Conservation (phyloP, 257 asterid species). For the Paulownia fortunei region DNA sequence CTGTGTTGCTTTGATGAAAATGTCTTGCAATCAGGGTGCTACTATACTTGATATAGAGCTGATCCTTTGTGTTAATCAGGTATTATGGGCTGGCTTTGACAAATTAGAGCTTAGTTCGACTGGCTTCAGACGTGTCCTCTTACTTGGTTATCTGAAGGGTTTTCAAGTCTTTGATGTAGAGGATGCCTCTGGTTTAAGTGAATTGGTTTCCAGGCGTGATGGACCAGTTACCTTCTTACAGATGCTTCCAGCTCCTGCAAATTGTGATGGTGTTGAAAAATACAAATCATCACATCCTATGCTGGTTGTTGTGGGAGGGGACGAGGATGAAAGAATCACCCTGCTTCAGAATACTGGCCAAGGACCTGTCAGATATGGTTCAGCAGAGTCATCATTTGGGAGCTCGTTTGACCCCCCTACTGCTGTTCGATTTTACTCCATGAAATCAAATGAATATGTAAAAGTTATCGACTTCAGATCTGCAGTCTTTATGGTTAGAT, state of each 20-base stretch:
- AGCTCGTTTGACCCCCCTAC: too few species aligned
- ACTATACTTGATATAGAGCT: conserved; percentile 12
- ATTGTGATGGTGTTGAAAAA: conserved; percentile 34
- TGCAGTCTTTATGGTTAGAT: conserved; percentile 48
- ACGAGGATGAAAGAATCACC: conserved; percentile 26
- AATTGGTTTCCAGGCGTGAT: conserved; percentile 52
- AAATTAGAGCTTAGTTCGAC: too few species aligned
- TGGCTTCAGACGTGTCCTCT: conserved; percentile 37
- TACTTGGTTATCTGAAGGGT: conserved; percentile 48
- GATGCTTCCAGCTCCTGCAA: too few species aligned
- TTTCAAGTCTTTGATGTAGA: conserved; percentile 54
- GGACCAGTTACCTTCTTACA: too few species aligned
- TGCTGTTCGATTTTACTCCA: too few species aligned
- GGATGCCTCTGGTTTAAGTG: conserved; percentile 44
- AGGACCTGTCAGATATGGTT: conserved; percentile 31
- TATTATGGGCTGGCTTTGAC: too few species aligned
- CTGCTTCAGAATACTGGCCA: conserved; percentile 24
- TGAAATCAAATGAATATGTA: conserved; percentile 41
- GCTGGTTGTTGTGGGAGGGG: conserved; percentile 44
- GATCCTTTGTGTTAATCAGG: conserved; percentile 37
- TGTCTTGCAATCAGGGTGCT: not conserved
- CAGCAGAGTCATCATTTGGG: too few species aligned
- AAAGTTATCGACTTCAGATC: conserved; percentile 41
- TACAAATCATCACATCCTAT: conserved; percentile 37
- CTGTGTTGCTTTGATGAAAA: not conserved